Conservation (phyloP, 164 flowering plant genomes). For the Liriodendron chinense region DNA sequence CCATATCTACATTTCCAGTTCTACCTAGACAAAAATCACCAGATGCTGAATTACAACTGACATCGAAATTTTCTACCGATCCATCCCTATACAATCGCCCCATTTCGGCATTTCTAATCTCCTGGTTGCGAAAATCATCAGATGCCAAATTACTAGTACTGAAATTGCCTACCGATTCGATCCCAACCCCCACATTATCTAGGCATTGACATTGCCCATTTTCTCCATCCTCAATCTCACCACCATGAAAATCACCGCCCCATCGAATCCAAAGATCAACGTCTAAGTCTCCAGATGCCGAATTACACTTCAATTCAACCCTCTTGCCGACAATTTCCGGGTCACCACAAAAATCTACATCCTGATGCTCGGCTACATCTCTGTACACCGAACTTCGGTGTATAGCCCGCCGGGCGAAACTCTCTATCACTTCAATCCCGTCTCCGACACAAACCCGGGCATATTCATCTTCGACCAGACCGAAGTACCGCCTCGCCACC, state of each 20-base stretch:
- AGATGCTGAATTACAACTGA: background rate
- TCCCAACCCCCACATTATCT: background rate
- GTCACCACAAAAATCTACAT: background rate
- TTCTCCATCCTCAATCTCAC: background rate
- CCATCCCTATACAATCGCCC: background rate
- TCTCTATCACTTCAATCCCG: slow-evolving; percentile 50
- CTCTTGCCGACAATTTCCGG: background rate
- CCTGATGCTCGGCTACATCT: background rate
- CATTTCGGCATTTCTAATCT: background rate
- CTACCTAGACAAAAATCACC: background rate
- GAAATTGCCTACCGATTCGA: background rate
- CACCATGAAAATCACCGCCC: background rate
- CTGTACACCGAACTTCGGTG: background rate
- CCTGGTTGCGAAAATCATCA: background rate
- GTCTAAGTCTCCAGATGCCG: background rate
- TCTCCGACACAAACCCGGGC: slow-evolving; percentile 51
- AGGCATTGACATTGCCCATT: background rate
- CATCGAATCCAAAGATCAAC: background rate
- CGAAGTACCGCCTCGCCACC: slow-evolving; percentile 60
- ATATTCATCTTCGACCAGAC: slow-evolving; percentile 41
- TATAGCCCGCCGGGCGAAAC: slow-evolving; percentile 14
- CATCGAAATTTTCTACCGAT: background rate
- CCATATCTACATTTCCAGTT: too few species aligned
- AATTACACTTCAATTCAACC: background rate
- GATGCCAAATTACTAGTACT: background rate